Percentiles rank a stretch among this genome's conserved stretches.
Evolutionary conservation across 164 flowering plant genomes (phyloP).

Genomic region (Nymphaea thermarum): DNA sequence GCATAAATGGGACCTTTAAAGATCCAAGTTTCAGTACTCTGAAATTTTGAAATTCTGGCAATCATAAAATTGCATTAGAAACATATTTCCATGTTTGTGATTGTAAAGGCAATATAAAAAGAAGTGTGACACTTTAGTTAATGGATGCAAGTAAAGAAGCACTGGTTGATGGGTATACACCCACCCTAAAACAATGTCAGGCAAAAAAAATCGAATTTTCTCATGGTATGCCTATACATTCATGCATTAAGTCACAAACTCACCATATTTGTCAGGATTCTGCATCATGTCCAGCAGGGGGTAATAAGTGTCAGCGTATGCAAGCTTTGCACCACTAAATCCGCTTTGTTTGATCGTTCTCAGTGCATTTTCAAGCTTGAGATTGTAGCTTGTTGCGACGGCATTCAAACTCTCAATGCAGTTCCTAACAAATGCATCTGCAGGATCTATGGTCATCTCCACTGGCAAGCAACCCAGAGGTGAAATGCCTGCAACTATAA

Average conservation of each 20-base stretch:
- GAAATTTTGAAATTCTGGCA: too few species aligned
- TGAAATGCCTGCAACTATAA: not conserved
- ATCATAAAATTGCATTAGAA: too few species aligned
- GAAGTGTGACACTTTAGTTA: too few species aligned
- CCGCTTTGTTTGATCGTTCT: not conserved
- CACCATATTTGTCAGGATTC: conserved; percentile 21
- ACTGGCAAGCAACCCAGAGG: not conserved
- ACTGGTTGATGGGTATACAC: too few species aligned
- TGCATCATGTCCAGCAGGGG: conserved; percentile 24
- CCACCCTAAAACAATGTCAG: not conserved
- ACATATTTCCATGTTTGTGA: too few species aligned
- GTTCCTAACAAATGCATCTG: not conserved
- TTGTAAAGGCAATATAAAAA: too few species aligned
- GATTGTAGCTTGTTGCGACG: not conserved
- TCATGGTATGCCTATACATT: too few species aligned
- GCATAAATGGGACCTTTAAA: too few species aligned
- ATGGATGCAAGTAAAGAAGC: too few species aligned
- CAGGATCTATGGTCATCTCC: not conserved
- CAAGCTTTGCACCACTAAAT: conserved; percentile 12
- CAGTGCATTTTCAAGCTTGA: not conserved
- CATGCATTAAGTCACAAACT: not conserved
- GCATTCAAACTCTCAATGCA: not conserved
- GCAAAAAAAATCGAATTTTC: too few species aligned
- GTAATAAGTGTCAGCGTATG: conserved; percentile 13
- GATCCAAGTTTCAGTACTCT: too few species aligned